phyloP scores from a whole-genome alignment of 352 stramenopile species.

The Thraustochytrium sp. region DNA sequence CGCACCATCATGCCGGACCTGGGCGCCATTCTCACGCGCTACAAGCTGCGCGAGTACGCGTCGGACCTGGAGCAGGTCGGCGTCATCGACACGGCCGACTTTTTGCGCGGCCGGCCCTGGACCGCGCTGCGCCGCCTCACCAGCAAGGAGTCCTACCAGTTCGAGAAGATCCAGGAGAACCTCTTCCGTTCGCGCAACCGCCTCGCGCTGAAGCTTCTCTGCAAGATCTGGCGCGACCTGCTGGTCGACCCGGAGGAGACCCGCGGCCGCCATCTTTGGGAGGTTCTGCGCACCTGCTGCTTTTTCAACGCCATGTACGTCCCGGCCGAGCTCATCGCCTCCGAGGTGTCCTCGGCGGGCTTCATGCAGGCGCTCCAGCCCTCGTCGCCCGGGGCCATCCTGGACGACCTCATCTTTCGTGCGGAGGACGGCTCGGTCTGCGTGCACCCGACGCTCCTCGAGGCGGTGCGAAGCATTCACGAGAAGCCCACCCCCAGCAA shows the following conservation, averaged over 20 bases:
- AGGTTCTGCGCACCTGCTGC: neutral
- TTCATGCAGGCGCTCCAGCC: neutral
- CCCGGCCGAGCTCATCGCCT: neutral
- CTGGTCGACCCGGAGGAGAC: neutral
- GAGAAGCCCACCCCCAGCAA: constrained; percentile 4
- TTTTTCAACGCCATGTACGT: constrained; percentile 34
- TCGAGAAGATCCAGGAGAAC: constrained; percentile 43
- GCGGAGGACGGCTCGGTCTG: neutral
- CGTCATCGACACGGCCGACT: constrained; percentile 26
- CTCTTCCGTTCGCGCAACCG: constrained; percentile 22
- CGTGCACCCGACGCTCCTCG: constrained; percentile 18
- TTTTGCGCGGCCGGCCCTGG: constrained; percentile 28
- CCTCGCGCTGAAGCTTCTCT: constrained; percentile 11
- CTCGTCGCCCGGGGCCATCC: neutral
- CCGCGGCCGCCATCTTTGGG: neutral
- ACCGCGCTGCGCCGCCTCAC: neutral
- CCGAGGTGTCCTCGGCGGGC: neutral
- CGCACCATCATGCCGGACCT: constrained; percentile 30
- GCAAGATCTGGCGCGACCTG: constrained; percentile 40
- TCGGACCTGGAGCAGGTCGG: neutral
- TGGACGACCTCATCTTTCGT: constrained; percentile 18
- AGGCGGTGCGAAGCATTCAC: constrained; percentile 34
- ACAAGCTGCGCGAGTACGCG: neutral
- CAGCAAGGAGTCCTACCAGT: constrained; percentile 17
- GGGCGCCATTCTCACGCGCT: neutral